Evolutionary conservation across 495 filamentous ascomycete genomes (phyloP).

Genomic region (Cenococcum geophilum): DNA sequence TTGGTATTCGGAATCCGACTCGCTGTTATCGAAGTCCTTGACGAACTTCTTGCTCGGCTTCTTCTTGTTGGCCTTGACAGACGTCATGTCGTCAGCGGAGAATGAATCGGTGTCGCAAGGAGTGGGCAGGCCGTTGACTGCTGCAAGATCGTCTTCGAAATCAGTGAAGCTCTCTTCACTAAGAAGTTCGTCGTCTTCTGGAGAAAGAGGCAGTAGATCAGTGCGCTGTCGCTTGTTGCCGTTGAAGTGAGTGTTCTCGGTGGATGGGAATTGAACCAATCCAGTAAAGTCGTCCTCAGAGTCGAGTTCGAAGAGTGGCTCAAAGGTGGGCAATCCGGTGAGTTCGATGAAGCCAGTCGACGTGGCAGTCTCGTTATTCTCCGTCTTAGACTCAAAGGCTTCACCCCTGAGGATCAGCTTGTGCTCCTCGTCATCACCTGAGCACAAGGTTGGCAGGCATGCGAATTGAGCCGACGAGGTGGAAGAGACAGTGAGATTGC

Average conservation of each 20-base stretch:
- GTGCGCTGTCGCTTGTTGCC: conserved; percentile 75
- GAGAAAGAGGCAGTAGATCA: conserved; percentile 51
- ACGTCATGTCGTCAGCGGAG: conserved; percentile 38
- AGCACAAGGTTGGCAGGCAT: conserved; percentile 59
- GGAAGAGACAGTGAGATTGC: conserved; percentile 74
- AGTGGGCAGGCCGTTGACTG: conserved; percentile 47
- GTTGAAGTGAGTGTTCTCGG: conserved; percentile 55
- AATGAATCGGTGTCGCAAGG: conserved; percentile 38
- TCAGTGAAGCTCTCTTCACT: conserved; percentile 73
- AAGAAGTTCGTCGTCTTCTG: conserved; percentile 66
- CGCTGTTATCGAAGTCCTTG: conserved; percentile 37
- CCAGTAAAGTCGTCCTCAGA: conserved; percentile 85
- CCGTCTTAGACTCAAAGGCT: conserved; percentile 41
- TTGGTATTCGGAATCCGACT: conserved; percentile 40
- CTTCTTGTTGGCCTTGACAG: conserved; percentile 57
- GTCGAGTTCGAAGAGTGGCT: conserved; percentile 85
- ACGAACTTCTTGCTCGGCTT: conserved; percentile 49
- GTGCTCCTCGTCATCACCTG: conserved; percentile 71
- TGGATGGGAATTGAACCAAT: conserved; percentile 63
- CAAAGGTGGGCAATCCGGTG: conserved; percentile 66
- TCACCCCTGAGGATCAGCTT: conserved; percentile 64
- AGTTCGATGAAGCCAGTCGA: conserved; percentile 49
- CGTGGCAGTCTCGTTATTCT: conserved; percentile 41
- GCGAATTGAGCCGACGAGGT: conserved; percentile 57
- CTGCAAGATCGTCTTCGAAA: conserved; percentile 57